Percentiles rank a stretch among this genome's conserved stretches.
phyloP scores from a whole-genome alignment of 345 rosid species.

The Dipteronia dyeriana region DNA sequence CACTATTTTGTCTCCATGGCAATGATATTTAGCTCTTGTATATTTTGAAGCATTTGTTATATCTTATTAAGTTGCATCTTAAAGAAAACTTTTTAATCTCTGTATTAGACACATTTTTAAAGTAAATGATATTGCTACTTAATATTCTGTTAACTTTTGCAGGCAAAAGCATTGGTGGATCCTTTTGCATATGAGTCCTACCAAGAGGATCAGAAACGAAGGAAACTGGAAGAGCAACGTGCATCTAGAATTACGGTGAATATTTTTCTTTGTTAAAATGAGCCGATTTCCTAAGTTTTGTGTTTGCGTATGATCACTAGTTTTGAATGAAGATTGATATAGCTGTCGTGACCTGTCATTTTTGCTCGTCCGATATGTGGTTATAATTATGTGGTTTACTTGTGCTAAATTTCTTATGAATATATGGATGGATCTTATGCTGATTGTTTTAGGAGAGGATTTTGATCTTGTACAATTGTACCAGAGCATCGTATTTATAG shows the following conservation, averaged over 20 bases:
- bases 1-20: neutral
- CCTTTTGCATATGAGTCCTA: conserved; percentile 72
- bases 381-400: neutral
- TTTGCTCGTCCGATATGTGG: neutral
- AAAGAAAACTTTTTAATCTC: neutral
- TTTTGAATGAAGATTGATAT: neutral
- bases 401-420: neutral
- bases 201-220: conserved; percentile 60
- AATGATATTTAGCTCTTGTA: neutral
- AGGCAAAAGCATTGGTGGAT: conserved; percentile 69
- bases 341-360: neutral
- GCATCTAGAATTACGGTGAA: conserved; percentile 75
- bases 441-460: no score
- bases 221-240: conserved; percentile 57
- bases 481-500: neutral
- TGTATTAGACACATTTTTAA: neutral
- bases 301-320: neutral
- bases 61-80: neutral
- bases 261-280: conserved; percentile 18
- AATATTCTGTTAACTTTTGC: conserved; percentile 21
- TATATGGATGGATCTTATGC: neutral
- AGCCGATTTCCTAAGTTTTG: no score
- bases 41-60: neutral
- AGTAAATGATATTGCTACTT: neutral
- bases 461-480: neutral